Evolutionary conservation across 23 red algal species (phyloP), one percentile per base, ranked within the genome.

Genomic region (Gracilaria gracilis): DNA sequence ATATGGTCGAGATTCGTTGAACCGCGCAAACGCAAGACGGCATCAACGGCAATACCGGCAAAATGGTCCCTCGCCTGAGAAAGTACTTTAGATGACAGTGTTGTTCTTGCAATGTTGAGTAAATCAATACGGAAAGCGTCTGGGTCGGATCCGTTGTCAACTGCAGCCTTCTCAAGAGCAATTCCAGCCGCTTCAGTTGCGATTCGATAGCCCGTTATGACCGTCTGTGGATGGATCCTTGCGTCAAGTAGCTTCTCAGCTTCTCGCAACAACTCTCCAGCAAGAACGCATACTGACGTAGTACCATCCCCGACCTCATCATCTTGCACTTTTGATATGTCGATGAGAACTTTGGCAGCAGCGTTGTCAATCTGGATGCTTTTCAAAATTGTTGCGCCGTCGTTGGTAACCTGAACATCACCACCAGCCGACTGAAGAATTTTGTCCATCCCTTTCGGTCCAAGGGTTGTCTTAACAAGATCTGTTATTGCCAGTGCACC

Each of bases 301-400:
- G 97, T 99, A 16, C 97, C 97, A 84, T 99, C 97, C 2, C 97
- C 97, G 20, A 99, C 88, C 66, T 99, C 97, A 74, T 99, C 94
- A 91, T 99, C 97, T 61, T 99, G 97, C 20, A 93, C 91, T 42
- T 96, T 95, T 20, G 94, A 94, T 9, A 99, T 94, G 17, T 96
- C 93, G n/a, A 99, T 90, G 55, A 99, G 62, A 29, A 98, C 92
- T 61, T 99, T 99, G 9, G 94, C 97, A 46, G 94, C 93, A 11
- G 94, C 83, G 57, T 99, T 99, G 61, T 99, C 97, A 28, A 99
- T 96, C 31, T 79, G 69, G 49, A 99, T 70, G 38, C 81, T 84
- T 21, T 85, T 78, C 16, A 99, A 66, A 83, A 99, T 99, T 9
- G 97, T 99, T 65, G 97, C 97, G 34, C 97, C 97, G 61, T 99